Base-by-base conservation (phyloP, 345 rosid species). In the Boechera divaricarpa region DNA sequence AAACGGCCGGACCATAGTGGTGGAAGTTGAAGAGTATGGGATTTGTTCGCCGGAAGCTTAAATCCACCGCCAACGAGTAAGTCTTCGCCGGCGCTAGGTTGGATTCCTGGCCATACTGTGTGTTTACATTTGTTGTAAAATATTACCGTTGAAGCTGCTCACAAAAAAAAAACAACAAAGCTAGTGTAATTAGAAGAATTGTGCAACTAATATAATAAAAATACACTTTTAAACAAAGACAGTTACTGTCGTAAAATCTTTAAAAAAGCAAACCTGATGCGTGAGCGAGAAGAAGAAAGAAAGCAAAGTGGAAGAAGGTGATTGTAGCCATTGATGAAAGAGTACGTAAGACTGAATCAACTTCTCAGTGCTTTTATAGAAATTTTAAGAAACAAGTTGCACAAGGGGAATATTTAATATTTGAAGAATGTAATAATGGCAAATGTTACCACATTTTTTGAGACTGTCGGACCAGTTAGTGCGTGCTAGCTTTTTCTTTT, bases 101-200 rank as follows among this genome's bases (percentile, higher is more conserved):
- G 97, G 85, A 94, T 87, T 6, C 91, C 98, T 0, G 98, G 98
- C 98, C 97, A 90, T 6, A 94, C 97, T 6, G 97, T 86, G 75
- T 91, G 86, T 3, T 69, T 3, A 74, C 98, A 94, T 59, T 84
- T 90, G 97, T 94, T 94, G 90, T 57, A 24, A 7, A 94, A 67
- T 3, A 93, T 87, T 15, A 92, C 61, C 24, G 84, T 85, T 2
- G 92, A 86, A 5, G 92, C 86, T 28, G 91, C 79, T 4, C 33
- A 69, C 32, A 10, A 10, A 28, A 52, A 68, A 8, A 24, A 49
- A 55, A 41, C 1, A 61, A 54, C 16, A 44, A 62, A 63, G 59
- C 26, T 0, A 16, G 10, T 52, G 7, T 21, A n/a, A 26, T 44
- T 61, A 52, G n/a, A 69, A 1, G 13, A 3, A 7, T 31, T 26